Evolutionary conservation across 805 yeast species (phyloP), one percentile per base, ranked within the genome.

Genomic region (Candida corydali): DNA sequence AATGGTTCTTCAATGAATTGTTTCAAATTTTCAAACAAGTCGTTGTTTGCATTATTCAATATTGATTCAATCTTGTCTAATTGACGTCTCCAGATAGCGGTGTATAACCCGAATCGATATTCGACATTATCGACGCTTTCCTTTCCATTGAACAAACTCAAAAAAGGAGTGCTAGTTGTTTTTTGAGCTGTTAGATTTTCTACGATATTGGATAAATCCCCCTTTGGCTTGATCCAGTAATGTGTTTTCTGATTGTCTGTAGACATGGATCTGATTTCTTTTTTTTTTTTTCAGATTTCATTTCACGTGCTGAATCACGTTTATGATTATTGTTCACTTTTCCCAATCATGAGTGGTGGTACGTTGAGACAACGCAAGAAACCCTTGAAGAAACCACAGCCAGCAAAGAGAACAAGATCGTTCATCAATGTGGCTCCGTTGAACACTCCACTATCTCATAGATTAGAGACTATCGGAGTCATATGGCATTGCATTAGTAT

Each of bases 401-500:
- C 10, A 9, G 36, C 14, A 29, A 30, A 32, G 28, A 32, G 18
- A 35, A 24, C n/a, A 29, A 33, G 35, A 17, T 30, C 31, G 19
- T 37, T 34, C 12, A 26, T 67, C 29, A 52, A 68, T 44, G 61
- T 75, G 49, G 83, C 83, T 3, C 86, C 82, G 5, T 60, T 69
- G 35, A 61, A 57, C 12, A 73, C 80, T 3, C 86, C 91, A 1
- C 46, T 74, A 35, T 50, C 59, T 18, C 65, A 81, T 42, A 61
- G 95, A 33, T 50, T 78, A 12, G 82, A 87, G 46, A 86, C 91
- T 0, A 49, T 81, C 3, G 78, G 78, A 1, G 75, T 86, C 10
- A 69, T 85, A 3, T 74, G 86, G 76, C 96, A 87, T 57, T 74
- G 82, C 2, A 68, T 86, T 12, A 72, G 85, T 4, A 78, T 86